Conservation (phyloP, 176 grass and related monocot species). For the Triticum urartu region DNA sequence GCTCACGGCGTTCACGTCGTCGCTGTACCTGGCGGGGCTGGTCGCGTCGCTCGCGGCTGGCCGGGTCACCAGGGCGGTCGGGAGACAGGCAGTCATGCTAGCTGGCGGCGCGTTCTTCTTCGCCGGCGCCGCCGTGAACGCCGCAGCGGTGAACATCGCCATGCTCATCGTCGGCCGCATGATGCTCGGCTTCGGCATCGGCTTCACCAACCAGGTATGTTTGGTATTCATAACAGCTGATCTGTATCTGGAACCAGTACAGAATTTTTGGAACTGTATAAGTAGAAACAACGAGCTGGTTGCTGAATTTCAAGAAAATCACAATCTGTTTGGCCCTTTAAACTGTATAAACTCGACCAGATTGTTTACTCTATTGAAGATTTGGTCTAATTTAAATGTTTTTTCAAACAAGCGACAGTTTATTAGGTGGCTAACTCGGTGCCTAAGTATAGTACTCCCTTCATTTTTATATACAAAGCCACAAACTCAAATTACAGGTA, state of each 20-base stretch:
- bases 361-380: background rate
- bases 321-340: background rate
- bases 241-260: background rate
- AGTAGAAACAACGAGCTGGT: background rate
- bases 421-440: background rate
- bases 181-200: slow-evolving; percentile 66
- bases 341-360: background rate
- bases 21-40: slow-evolving; percentile 61
- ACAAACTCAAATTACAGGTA: too few species aligned
- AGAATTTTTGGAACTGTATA: background rate
- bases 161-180: slow-evolving; percentile 76
- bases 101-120: slow-evolving; percentile 56
- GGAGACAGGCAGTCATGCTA: slow-evolving; percentile 62
- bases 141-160: slow-evolving; percentile 51
- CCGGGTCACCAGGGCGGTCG: slow-evolving; percentile 55
- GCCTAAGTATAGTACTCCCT: background rate
- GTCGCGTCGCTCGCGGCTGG: slow-evolving; percentile 49
- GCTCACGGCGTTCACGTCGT: slow-evolving; percentile 69
- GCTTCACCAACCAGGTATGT: slow-evolving; percentile 70
- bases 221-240: background rate
- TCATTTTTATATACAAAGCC: too few species aligned
- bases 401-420: background rate
- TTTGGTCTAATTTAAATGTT: background rate
- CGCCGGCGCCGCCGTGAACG: slow-evolving; percentile 48
- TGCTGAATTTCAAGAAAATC: background rate